These are phyloP conservation scores for Hamamelis virginiana DNA, from an alignment of 164 flowering plant genomes.

Conservation along the genomic window DNA sequence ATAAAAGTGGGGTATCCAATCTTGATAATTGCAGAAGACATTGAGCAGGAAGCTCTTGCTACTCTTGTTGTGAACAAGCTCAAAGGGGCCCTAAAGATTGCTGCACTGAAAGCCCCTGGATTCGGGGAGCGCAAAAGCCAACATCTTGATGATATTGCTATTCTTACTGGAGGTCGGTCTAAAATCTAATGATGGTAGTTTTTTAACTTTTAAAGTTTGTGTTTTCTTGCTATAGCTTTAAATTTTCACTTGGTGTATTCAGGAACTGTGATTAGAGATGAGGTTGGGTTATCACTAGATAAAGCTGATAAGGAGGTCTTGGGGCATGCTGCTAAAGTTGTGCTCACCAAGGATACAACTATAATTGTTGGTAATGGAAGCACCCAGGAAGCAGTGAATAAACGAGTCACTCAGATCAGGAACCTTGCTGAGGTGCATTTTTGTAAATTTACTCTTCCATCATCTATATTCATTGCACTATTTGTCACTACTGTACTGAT, in stretches of 20 bases:
- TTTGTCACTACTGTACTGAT: too few species aligned
- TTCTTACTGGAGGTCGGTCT: slow-evolving; percentile 69
- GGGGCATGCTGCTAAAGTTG: too few species aligned
- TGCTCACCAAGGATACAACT: too few species aligned
- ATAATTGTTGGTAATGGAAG: too few species aligned
- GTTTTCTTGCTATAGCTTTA: too few species aligned
- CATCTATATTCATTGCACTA: neutral
- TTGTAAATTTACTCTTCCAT: slow-evolving; percentile 3
- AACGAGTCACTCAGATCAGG: too few species aligned
- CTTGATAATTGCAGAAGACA: slow-evolving; percentile 82
- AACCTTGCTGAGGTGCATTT: too few species aligned
- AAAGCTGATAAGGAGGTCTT: too few species aligned
- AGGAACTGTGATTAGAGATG: too few species aligned
- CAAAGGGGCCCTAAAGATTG: slow-evolving; percentile 81
- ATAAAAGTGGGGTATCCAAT: slow-evolving; percentile 77
- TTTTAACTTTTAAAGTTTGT: neutral
- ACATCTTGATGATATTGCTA: slow-evolving; percentile 90
- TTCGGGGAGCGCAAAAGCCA: slow-evolving; percentile 94
- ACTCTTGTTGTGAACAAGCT: slow-evolving; percentile 93
- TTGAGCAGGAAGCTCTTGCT: slow-evolving; percentile 95
- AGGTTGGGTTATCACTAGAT: too few species aligned
- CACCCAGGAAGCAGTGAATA: too few species aligned
- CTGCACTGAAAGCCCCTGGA: slow-evolving; percentile 96
- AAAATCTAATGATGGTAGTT: neutral
- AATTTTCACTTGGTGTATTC: too few species aligned